Base-by-base conservation (phyloP, 495 filamentous ascomycete genomes). In the Beverwykella pulmonaria region DNA sequence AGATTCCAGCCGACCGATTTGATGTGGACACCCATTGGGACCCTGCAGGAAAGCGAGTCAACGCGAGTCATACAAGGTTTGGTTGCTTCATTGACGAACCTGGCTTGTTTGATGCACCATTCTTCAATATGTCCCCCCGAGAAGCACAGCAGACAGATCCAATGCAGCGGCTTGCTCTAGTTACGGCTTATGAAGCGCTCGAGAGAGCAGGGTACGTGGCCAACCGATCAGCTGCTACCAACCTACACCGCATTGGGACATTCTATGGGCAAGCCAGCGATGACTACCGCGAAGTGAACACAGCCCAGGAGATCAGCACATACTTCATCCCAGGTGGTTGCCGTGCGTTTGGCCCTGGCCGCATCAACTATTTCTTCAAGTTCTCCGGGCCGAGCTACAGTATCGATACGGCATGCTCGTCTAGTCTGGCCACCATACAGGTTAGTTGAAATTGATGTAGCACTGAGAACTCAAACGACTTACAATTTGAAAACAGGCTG, bases 321-420 rank as follows among this genome's bases (percentile, higher is more conserved):
- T 81, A 81, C 63, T 80, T 75, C 56, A 79, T 78, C 47, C 69
- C 78, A 12, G 78, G 78, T 22, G 74, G 74, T 1, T 70, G 64
- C 32, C 66, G 79, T 9, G 78, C 78, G 1, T 80, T 81, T 53
- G 68, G 61, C 17, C 78, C 79, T 1, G 79, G 79, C 1, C 71
- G 76, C 7, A 75, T 78, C 4, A 82, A 81, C 58, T 84, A 83
- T 68, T 77, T 74, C 59, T 82, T 80, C 65, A 70, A 72, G 25
- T 73, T 73, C 29, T 55, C 52, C 20, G 71, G 67, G 5, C 74
- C 73, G n/a, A 71, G 62, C 25, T 59, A 23, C 25, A 68, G 36
- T 22, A 58, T 73, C 15, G 71, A 73, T 54, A 73, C 71, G 0
- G 71, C 71, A 10, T 73, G 71, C 34, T 69, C 65, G 12, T 73